Evolutionary conservation across 2,329 filamentous ascomycete genomes (phyloP), one percentile per base, ranked within the genome.

Genomic region (Blastomyces percursus): DNA sequence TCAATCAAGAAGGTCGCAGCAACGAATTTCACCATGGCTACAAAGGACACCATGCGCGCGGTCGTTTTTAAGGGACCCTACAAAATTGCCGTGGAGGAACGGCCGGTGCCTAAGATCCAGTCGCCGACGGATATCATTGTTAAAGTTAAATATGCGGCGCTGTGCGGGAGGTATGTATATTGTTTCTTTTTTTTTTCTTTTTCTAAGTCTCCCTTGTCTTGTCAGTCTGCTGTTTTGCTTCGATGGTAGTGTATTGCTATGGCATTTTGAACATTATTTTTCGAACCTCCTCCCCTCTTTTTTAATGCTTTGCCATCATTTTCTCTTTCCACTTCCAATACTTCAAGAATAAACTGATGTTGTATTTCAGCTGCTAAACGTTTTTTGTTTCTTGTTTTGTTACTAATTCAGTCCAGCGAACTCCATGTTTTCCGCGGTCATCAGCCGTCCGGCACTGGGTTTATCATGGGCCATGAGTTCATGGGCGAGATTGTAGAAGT

Each of bases 341-440:
- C 51, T 58, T 32, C 9, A 44, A 44, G n/a, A n/a, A n/a, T n/a
- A n/a, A n/a, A n/a, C n/a, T n/a, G n/a, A n/a, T n/a, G n/a, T n/a
- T n/a, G n/a, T n/a, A n/a, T n/a, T n/a, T n/a, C n/a, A n/a, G n/a
- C n/a, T n/a, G n/a, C n/a, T n/a, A n/a, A n/a, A n/a, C n/a, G n/a
- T n/a, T 16, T 44, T 12, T 19, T 46, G 4, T 46, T 19, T 44
- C 19, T 35, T 35, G 12, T 30, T 11, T 30, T 52, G n/a, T 6
- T 19, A 8, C 19, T 19, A 55, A 59, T 42, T 11, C n/a, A 21
- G 44, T 30, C n/a, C 66, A 92, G 89, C 71, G 91, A 96, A 72
- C 80, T 96, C 46, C 92, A 96, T 75, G 86, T 90, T 61, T 96
- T 87, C 77, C 88, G 91, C 55, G 92, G 92, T 44, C 87, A 91